These are phyloP conservation scores for Solanum medicagineum DNA, from an alignment of 257 asterid genomes.

Conservation along the genomic window DNA sequence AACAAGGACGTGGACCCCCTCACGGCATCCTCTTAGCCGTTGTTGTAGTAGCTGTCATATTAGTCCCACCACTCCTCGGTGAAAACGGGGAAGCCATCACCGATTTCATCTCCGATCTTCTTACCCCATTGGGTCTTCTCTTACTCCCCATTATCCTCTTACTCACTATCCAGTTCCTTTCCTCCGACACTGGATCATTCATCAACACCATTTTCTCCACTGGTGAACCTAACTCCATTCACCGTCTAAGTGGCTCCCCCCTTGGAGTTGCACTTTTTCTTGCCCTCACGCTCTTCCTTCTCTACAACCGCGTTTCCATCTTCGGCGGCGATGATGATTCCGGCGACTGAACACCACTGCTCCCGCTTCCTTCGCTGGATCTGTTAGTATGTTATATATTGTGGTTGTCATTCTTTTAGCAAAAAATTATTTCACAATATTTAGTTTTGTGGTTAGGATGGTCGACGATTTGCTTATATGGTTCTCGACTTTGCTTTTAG, in stretches of 20 bases:
- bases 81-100: conserved; percentile 83
- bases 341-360: conserved; percentile 21
- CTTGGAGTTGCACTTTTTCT: conserved; percentile 73
- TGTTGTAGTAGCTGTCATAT: conserved; percentile 49
- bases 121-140: conserved; percentile 69
- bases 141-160: conserved; percentile 73
- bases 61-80: conserved; percentile 52
- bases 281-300: conserved; percentile 51
- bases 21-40: conserved; percentile 61
- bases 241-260: conserved; percentile 82
- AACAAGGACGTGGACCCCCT: conserved; percentile 66
- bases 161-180: conserved; percentile 66
- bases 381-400: not conserved
- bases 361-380: not conserved
- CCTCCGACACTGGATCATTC: conserved; percentile 73
- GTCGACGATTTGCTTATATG: no score
- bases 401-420: not conserved
- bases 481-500: no score
- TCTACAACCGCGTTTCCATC: conserved; percentile 52
- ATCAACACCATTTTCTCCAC: conserved; percentile 39
- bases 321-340: conserved; percentile 83
- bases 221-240: conserved; percentile 69
- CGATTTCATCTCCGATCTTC: conserved; percentile 63
- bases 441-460: no score
- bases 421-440: no score